phyloP scores from a whole-genome alignment of 179 eudicot species.

The Heliamphora pulchella region DNA sequence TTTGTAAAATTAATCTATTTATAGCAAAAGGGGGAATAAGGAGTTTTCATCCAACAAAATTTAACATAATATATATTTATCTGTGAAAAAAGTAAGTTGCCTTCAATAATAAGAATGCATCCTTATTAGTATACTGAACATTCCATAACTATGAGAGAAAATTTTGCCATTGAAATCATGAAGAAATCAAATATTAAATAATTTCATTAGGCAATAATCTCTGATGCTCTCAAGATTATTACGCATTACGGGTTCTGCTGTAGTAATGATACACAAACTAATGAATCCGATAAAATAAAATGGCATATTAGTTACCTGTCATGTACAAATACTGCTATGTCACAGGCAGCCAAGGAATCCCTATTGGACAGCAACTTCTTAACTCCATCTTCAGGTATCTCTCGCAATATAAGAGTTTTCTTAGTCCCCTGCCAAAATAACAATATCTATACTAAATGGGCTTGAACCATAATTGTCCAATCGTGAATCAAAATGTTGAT shows the following conservation, averaged over 20 bases:
- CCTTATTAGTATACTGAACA: not conserved
- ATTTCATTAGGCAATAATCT: not conserved
- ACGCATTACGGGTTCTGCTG: not conserved
- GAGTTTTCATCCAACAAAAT: not conserved
- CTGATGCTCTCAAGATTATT: not conserved
- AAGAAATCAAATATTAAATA: not conserved
- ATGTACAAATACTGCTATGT: conserved; percentile 80
- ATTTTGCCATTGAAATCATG: not conserved
- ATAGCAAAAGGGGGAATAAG: not conserved
- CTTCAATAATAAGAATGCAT: not conserved
- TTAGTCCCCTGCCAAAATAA: conserved; percentile 52
- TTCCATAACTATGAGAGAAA: not conserved
- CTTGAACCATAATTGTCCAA: not conserved
- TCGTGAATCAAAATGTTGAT: no score
- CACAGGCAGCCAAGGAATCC: conserved; percentile 81
- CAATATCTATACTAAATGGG: not conserved
- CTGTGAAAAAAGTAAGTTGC: not conserved
- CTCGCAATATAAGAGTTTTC: conserved; percentile 73
- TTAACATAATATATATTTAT: not conserved
- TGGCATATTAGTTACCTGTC: conserved; percentile 50
- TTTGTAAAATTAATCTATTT: not conserved
- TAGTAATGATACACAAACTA: not conserved
- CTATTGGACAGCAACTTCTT: conserved; percentile 42
- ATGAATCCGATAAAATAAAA: not conserved
- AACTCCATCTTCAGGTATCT: conserved; percentile 73